Base-by-base conservation (phyloP, 1,284 basidiomycete genomes). In the Agroathelia rolfsii region DNA sequence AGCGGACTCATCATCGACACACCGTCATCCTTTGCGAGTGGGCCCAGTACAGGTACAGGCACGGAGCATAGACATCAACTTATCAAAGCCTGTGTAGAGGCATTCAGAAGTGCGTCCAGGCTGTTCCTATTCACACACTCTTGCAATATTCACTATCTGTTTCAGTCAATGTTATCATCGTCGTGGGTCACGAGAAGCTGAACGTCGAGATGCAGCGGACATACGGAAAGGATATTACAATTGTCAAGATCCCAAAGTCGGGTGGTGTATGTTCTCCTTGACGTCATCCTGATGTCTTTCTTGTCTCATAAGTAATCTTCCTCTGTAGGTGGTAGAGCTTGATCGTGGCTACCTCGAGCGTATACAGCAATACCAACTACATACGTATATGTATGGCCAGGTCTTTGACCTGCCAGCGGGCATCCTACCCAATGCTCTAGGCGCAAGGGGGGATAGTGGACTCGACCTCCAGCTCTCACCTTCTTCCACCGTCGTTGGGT, bases 121-220 rank as follows among this genome's bases (percentile, higher is more conserved):
- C 34, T 22, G 37, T 29, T 17, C 20, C 20, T 18, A n/a, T n/a
- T n/a, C n/a, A n/a, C n/a, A n/a, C n/a, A 30, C 28, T 35, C 11
- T 28, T 12, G 36, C 24, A 26, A 19, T 11, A 21, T 25, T 32
- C 28, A 27, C 27, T 20, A 36, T 23, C 2, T n/a, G n/a, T n/a
- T 20, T 21, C 42, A 95, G 92, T 98, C 51, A 96, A 97, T 53
- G 73, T 85, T 26, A 81, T 98, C 38, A 68, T 98, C 32, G 83
- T 99, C 22, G 81, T 98, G 16, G 95, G 95, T 0, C 90, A 95
- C 50, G 95, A 98, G 52, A 96, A 98, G 51, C 76, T 98, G 37
- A 88, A 90, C 43, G 84, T 94, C 19, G 95, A 98, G 54, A 87
- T 98, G 73, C 81, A 88, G 42, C 77, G 89, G 28, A 65, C 76